Conservation (phyloP, 2,329 filamentous ascomycete genomes). For the Neospermospora avenae region DNA sequence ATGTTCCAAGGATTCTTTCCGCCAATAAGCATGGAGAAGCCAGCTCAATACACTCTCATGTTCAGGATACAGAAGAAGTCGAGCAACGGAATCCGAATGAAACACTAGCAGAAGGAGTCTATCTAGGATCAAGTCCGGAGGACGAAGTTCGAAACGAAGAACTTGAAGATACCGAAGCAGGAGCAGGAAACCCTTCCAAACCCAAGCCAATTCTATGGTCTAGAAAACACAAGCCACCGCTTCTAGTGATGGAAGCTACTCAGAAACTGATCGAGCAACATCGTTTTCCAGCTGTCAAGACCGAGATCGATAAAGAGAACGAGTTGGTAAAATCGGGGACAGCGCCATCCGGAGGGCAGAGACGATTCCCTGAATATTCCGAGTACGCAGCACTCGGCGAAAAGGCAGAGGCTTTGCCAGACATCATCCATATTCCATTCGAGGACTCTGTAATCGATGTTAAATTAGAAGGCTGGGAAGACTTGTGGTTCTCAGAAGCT, state of each 20-base stretch:
- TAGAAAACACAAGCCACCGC: background rate
- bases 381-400: constrained; percentile 14
- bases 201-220: background rate
- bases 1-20: background rate
- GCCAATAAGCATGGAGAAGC: background rate
- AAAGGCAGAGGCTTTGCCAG: constrained; percentile 34
- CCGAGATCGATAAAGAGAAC: background rate
- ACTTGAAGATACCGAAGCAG: constrained; percentile 7
- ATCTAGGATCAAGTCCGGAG: background rate
- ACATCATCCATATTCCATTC: constrained; percentile 41
- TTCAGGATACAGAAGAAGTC: background rate
- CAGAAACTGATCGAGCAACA: constrained; percentile 15
- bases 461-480: constrained; percentile 41
- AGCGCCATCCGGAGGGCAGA: background rate
- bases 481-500: constrained; percentile 40
- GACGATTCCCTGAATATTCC: constrained; percentile 15
- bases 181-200: background rate
- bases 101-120: background rate
- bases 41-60: background rate
- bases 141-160: background rate
- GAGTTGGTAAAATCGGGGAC: background rate
- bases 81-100: background rate
- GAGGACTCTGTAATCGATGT: constrained; percentile 39
- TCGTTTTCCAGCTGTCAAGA: constrained; percentile 3
- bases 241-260: constrained; percentile 8